Evolutionary conservation across 2,329 filamentous ascomycete species (phyloP), one percentile per base, ranked within the genome.

Genomic region (Thielaviopsis punctulata): DNA sequence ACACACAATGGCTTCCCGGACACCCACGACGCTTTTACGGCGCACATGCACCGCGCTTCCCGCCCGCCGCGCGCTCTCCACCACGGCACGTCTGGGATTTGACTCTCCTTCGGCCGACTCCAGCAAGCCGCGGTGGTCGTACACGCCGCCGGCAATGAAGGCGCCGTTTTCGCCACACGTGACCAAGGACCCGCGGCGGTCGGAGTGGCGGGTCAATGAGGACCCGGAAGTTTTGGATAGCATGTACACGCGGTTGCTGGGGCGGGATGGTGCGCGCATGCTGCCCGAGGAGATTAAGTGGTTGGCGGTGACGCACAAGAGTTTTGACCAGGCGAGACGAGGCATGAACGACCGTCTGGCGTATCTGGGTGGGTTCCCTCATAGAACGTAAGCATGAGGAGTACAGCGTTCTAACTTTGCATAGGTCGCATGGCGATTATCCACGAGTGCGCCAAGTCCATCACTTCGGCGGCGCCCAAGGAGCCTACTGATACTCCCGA

Each of bases 301-400:
- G 92, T 71, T 96, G 62, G 89, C 89, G 25, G 79, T 98, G 52
- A 98, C 92, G 58, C 92, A 96, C 67, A 96, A 96, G 77, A 95
- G 88, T 68, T 96, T 95, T 63, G 90, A 98, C 64, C 88, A 96
- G 63, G 92, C 89, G 50, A 75, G 87, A 62, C 82, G 89, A 72
- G 90, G 90, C 1, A 95, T 90, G 69, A 98, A 98, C 65, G 90
- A 95, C 62, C 79, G 86, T 57, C 71, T 98, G 66, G 86, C 88
- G n/a, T 58, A 58, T 50, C 23, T 58, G 21, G 56, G 56, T 58
- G 49, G 36, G 55, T 49, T 44, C 33, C 6, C 53, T 59, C 13
- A 50, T 30, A 49, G 10, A 39, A 21, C 8, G 25, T 24, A 3
- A 12, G 33, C 33, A 13, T 33, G 36, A 8, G 18, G 25, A 18